phyloP scores from a whole-genome alignment of 768 basidiomycete genomes.

The Russula abietina region DNA sequence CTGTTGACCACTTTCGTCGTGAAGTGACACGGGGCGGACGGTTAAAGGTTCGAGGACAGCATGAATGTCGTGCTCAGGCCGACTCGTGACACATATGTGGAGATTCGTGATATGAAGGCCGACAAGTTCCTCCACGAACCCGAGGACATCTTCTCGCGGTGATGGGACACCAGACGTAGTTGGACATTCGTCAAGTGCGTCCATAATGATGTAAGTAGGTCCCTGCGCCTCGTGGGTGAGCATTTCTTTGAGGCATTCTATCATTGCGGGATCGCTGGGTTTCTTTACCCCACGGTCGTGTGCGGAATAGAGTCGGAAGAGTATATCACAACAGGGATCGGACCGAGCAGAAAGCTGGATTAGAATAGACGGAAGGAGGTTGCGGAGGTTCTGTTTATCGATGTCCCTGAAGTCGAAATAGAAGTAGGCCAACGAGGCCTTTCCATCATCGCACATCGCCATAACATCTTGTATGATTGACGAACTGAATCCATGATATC shows the following conservation, averaged over 20 bases:
- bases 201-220: not conserved
- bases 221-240: not conserved
- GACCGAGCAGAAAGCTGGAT: too few relatives aligned
- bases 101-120: not conserved
- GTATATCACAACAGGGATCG: too few relatives aligned
- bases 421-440: not conserved
- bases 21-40: too few relatives aligned
- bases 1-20: too few relatives aligned
- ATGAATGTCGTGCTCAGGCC: too few relatives aligned
- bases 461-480: not conserved
- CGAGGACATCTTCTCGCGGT: not conserved
- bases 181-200: not conserved
- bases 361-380: not conserved
- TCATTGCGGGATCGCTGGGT: not conserved
- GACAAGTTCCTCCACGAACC: not conserved
- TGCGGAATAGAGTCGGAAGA: too few relatives aligned
- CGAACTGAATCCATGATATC: not conserved
- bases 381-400: not conserved
- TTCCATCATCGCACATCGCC: not conserved
- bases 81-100: not conserved
- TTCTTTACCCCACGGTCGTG: too few relatives aligned
- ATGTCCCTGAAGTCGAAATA: slow-evolving; percentile 7
- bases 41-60: too few relatives aligned
- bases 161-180: not conserved
- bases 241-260: not conserved